Percentiles rank a stretch among this genome's conserved stretches.
phyloP scores from a whole-genome alignment of 495 filamentous ascomycete species.

The Podospora appendiculata region DNA sequence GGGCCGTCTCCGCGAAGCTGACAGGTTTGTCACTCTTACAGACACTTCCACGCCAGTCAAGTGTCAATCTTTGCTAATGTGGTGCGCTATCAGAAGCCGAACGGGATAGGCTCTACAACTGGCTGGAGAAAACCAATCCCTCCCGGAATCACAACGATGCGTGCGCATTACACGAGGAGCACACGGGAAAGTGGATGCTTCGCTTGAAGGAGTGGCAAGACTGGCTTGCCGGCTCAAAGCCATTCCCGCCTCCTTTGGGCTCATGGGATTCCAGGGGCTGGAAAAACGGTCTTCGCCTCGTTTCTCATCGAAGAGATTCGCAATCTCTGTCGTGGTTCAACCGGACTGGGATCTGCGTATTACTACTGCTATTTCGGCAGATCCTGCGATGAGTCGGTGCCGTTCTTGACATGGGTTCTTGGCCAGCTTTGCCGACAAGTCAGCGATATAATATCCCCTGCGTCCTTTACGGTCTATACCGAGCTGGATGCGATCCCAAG shows the following conservation, averaged over 20 bases:
- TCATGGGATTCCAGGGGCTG: conserved; percentile 33
- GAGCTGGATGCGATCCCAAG: conserved; percentile 4
- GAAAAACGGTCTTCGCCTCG: conserved; percentile 33
- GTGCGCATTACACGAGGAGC: conserved; percentile 1
- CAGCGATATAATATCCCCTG: conserved; percentile 9
- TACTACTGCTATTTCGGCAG: conserved; percentile 32
- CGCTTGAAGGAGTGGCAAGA: conserved; percentile 7
- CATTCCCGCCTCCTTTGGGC: conserved; percentile 23
- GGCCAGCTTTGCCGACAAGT: conserved; percentile 21
- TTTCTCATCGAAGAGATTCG: conserved; percentile 20
- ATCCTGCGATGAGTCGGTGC: conserved; percentile 21
- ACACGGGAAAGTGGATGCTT: conserved; percentile 20
- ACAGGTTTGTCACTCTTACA: no score
- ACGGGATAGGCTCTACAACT: not conserved
- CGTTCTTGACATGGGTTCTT: conserved; percentile 21
- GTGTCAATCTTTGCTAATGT: not conserved
- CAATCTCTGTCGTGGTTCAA: not conserved
- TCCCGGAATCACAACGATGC: conserved; percentile 11
- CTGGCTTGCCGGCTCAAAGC: conserved; percentile 10
- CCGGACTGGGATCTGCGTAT: conserved; percentile 9
- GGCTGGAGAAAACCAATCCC: conserved; percentile 9
- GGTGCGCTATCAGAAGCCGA: not conserved
- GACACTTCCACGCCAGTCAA: not conserved
- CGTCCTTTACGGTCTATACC: conserved; percentile 6
- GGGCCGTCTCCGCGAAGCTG: no score